A percentile compares a stretch with the other conserved stretches of the same genome.
Conservation (phyloP, 495 filamentous ascomycete species). For the Daldinia loculata region DNA sequence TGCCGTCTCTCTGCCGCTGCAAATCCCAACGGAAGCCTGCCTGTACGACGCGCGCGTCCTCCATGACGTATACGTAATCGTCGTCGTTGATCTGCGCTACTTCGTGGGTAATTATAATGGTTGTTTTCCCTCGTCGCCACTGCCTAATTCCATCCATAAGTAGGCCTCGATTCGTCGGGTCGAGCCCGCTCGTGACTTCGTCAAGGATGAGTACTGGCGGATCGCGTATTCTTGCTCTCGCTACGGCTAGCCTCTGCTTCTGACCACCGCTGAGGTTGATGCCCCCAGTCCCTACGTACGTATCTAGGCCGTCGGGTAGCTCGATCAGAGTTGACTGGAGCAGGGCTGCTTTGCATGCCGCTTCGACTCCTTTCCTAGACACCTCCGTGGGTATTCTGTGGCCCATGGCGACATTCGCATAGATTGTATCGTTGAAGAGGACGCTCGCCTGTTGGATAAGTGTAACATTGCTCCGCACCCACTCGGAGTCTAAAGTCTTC, state of each 20-base stretch:
- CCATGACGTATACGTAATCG: conserved; percentile 85
- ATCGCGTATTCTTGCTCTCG: conserved; percentile 77
- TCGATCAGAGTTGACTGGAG: conserved; percentile 75
- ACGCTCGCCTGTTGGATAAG: conserved; percentile 84
- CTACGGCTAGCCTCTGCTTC: conserved; percentile 76
- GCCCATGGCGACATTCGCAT: conserved; percentile 83
- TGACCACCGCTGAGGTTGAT: conserved; percentile 86
- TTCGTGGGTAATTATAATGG: conserved; percentile 92
- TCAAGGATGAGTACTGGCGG: conserved; percentile 87
- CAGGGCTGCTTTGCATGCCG: conserved; percentile 70
- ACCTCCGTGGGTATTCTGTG: conserved; percentile 58
- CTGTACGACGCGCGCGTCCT: conserved; percentile 73
- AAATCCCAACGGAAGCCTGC: conserved; percentile 64
- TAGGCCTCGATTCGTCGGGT: conserved; percentile 69
- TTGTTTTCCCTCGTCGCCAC: conserved; percentile 83
- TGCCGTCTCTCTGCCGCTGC: conserved; percentile 37
- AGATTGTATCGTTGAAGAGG: conserved; percentile 85
- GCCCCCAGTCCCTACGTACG: conserved; percentile 74
- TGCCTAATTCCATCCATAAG: conserved; percentile 77
- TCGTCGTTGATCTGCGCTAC: conserved; percentile 76
- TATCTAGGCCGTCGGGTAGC: conserved; percentile 79
- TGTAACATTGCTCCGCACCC: conserved; percentile 82
- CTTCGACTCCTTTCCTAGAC: conserved; percentile 61
- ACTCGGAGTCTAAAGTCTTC: conserved; percentile 68
- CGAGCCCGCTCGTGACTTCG: conserved; percentile 85